Percentiles rank a stretch among this genome's conserved stretches.
Evolutionary conservation across 331 rosid genomes (phyloP).

Genomic region (Quercus tomentella): DNA sequence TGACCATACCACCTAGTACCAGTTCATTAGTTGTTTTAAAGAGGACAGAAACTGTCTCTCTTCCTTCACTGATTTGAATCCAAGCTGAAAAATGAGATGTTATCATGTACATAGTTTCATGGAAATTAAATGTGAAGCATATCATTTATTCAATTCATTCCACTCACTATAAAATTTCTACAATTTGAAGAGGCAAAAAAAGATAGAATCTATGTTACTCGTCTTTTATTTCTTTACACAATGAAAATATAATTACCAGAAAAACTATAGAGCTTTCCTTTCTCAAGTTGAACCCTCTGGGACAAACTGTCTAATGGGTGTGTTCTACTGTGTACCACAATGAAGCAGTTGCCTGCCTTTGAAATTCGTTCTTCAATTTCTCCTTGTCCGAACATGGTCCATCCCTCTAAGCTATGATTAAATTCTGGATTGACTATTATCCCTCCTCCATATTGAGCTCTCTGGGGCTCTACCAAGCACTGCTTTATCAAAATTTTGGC

Average conservation of each 20-base stretch:
- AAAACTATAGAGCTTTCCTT: slow-evolving; percentile 45
- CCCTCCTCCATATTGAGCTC: slow-evolving; percentile 71
- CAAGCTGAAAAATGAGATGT: slow-evolving; percentile 45
- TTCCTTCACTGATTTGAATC: slow-evolving; percentile 72
- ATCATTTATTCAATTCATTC: too few species aligned
- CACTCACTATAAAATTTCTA: too few species aligned
- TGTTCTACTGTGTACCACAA: slow-evolving; percentile 48
- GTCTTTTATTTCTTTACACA: too few species aligned
- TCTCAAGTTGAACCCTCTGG: slow-evolving; percentile 47
- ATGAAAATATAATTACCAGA: slow-evolving; percentile 20
- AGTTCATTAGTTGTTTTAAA: slow-evolving; percentile 31
- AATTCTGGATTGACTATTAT: slow-evolving; percentile 67
- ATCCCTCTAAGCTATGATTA: slow-evolving; percentile 44
- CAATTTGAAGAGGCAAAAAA: too few species aligned
- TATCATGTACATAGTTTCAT: too few species aligned
- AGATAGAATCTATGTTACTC: too few species aligned
- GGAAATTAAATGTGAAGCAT: too few species aligned
- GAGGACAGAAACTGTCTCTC: slow-evolving; percentile 45
- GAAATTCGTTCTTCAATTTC: slow-evolving; percentile 37
- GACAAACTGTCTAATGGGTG: slow-evolving; percentile 49
- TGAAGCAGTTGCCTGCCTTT: slow-evolving; percentile 58
- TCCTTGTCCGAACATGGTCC: slow-evolving; percentile 57
- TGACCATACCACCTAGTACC: slow-evolving; percentile 45
- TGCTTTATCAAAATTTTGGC: slow-evolving; percentile 21
- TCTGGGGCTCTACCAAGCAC: slow-evolving; percentile 57